Conservation (phyloP, 2,329 filamentous ascomycete species). For the Calonectria hawksworthii region DNA sequence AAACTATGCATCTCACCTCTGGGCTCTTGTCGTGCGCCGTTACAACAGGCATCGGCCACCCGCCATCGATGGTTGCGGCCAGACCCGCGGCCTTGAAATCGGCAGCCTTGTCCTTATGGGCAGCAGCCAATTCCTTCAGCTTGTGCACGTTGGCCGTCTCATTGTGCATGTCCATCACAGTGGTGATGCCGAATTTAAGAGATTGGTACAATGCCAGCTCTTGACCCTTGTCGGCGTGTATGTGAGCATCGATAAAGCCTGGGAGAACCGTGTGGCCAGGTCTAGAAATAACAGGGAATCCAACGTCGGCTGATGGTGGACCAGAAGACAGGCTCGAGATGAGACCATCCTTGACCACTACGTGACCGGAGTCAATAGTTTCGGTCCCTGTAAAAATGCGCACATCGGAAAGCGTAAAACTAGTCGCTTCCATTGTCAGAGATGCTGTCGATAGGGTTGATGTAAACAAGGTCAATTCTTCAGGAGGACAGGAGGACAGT, state of each 20-base stretch:
- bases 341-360: slow-evolving; percentile 57
- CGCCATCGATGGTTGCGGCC: slow-evolving; percentile 64
- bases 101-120: slow-evolving; percentile 50
- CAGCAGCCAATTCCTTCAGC: slow-evolving; percentile 44
- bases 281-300: slow-evolving; percentile 52
- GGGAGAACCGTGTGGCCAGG: slow-evolving; percentile 62
- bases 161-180: slow-evolving; percentile 64
- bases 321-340: slow-evolving; percentile 48
- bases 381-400: slow-evolving; percentile 62
- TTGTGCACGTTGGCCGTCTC: slow-evolving; percentile 50
- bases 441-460: not conserved
- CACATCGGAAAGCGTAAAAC: slow-evolving; percentile 41
- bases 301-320: slow-evolving; percentile 30
- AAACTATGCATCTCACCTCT: slow-evolving; percentile 47
- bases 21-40: slow-evolving; percentile 7
- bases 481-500: fast-evolving
- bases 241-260: slow-evolving; percentile 65
- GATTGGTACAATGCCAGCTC: slow-evolving; percentile 53
- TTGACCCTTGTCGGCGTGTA: slow-evolving; percentile 59
- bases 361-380: slow-evolving; percentile 55
- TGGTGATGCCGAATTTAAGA: slow-evolving; percentile 64
- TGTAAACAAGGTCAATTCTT: not conserved
- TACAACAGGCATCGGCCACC: slow-evolving; percentile 59
- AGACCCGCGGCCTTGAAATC: slow-evolving; percentile 64
- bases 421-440: not conserved